Percentiles rank a stretch among this genome's conserved stretches.
phyloP scores from a whole-genome alignment of 345 rosid genomes.

The Pugionium dolabratum region DNA sequence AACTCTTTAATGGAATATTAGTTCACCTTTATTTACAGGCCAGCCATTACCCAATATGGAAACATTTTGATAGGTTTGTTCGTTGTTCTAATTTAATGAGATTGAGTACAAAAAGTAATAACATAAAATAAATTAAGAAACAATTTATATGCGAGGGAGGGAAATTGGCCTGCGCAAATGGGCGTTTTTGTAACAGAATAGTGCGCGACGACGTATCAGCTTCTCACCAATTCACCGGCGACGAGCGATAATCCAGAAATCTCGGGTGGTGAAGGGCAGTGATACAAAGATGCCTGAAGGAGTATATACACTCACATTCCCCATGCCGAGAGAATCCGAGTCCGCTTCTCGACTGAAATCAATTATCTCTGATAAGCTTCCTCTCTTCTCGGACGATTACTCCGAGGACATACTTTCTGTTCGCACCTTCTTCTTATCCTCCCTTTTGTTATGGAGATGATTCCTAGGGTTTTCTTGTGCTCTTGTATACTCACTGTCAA shows the following conservation, averaged over 20 bases:
- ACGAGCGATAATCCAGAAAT: conserved; percentile 19
- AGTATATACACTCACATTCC: conserved; percentile 27
- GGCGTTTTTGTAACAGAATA: conserved; percentile 4
- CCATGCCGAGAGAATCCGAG: conserved; percentile 36
- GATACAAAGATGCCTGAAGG: conserved; percentile 26
- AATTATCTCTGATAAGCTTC: conserved; percentile 37
- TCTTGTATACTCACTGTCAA: background rate
- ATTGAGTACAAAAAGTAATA: no score
- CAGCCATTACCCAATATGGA: no score
- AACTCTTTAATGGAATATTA: no score
- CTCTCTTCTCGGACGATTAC: conserved; percentile 32
- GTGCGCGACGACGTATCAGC: conserved; percentile 12
- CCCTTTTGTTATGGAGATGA: background rate
- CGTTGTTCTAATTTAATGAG: no score
- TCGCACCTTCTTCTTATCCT: conserved; percentile 4
- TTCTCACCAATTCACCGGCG: conserved; percentile 21
- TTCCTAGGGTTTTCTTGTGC: conserved; percentile 15
- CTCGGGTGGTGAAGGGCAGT: background rate
- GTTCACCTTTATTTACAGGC: no score
- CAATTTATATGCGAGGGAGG: conserved; percentile 18
- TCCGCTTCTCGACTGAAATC: conserved; percentile 42
- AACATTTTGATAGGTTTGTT: no score
- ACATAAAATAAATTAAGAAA: background rate
- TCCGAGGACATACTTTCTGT: conserved; percentile 38
- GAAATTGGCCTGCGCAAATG: conserved; percentile 14